phyloP scores from a whole-genome alignment of 2,329 filamentous ascomycete species.

The Ceratocystis alfenasii region DNA sequence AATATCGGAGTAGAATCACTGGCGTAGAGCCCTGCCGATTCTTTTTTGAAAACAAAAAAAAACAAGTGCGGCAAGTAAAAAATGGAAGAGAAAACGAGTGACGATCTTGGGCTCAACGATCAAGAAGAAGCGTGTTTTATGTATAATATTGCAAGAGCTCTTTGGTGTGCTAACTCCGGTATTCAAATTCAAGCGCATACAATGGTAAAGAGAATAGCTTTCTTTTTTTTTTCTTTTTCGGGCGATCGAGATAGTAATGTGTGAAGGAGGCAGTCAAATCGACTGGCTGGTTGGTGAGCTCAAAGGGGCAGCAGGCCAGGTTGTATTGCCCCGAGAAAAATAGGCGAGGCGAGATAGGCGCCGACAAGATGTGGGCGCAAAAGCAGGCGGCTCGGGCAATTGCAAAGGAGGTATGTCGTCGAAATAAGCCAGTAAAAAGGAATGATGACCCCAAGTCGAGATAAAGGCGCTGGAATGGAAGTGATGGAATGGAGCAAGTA shows the following conservation, averaged over 20 bases:
- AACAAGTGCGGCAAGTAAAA: too few relatives aligned
- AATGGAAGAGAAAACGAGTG: too few relatives aligned
- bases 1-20: neutral
- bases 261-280: neutral
- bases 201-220: too few relatives aligned
- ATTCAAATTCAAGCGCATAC: too few relatives aligned
- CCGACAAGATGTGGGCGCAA: neutral
- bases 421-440: constrained; percentile 8
- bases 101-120: too few relatives aligned
- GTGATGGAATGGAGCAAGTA: neutral
- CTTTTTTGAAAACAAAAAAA: too few relatives aligned
- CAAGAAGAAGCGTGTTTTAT: too few relatives aligned
- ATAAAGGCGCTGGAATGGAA: neutral
- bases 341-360: constrained; percentile 10
- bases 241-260: neutral
- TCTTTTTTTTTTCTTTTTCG: neutral
- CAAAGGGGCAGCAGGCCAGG: neutral
- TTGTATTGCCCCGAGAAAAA: neutral
- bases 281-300: neutral
- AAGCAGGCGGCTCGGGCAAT: neutral
- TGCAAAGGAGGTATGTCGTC: constrained; percentile 4
- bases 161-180: too few relatives aligned
- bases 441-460: neutral
- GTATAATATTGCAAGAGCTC: too few relatives aligned
- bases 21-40: neutral